These are phyloP conservation scores for Clitocybe nebularis DNA, from an alignment of 1,284 basidiomycete species.

Conservation along the genomic window DNA sequence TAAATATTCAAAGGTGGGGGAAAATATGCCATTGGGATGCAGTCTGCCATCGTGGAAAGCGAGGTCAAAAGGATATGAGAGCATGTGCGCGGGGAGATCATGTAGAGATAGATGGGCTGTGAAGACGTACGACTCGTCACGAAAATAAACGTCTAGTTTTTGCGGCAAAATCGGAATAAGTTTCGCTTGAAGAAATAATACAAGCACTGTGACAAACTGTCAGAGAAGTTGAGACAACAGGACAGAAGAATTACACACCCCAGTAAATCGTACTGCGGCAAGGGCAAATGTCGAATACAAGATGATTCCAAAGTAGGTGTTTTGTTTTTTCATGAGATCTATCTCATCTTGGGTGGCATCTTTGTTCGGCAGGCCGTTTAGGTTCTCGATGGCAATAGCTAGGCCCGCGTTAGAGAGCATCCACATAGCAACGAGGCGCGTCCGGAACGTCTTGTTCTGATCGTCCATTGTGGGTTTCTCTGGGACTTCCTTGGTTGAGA, in stretches of 20 bases:
- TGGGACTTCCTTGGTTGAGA: slow-evolving; percentile 60
- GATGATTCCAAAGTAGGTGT: slow-evolving; percentile 79
- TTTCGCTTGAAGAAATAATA: slow-evolving; percentile 83
- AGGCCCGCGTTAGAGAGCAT: slow-evolving; percentile 80
- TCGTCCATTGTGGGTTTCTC: slow-evolving; percentile 91
- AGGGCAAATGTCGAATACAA: slow-evolving; percentile 89
- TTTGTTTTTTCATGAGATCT: slow-evolving; percentile 58
- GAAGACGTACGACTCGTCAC: slow-evolving; percentile 8
- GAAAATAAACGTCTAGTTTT: slow-evolving; percentile 42
- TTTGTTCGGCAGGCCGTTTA: slow-evolving; percentile 66
- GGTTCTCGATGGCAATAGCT: slow-evolving; percentile 80
- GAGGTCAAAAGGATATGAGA: background rate
- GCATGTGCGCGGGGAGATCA: slow-evolving; percentile 3
- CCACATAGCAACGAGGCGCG: slow-evolving; percentile 83
- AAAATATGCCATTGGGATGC: too few species aligned
- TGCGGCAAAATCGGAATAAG: slow-evolving; percentile 77
- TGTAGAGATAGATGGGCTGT: slow-evolving; percentile 9
- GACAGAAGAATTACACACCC: slow-evolving; percentile 50
- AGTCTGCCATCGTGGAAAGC: too few species aligned
- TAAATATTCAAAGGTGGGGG: slow-evolving; percentile 1
- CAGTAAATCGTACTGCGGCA: slow-evolving; percentile 75
- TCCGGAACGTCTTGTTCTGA: slow-evolving; percentile 92
- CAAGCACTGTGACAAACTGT: slow-evolving; percentile 53
- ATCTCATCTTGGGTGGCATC: slow-evolving; percentile 39
- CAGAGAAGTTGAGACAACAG: background rate